Percentiles rank a stretch among this genome's conserved stretches.
These are phyloP conservation scores for Trichosporon ovoides DNA, from an alignment of 1,284 basidiomycete genomes.

Conservation along the genomic window DNA sequence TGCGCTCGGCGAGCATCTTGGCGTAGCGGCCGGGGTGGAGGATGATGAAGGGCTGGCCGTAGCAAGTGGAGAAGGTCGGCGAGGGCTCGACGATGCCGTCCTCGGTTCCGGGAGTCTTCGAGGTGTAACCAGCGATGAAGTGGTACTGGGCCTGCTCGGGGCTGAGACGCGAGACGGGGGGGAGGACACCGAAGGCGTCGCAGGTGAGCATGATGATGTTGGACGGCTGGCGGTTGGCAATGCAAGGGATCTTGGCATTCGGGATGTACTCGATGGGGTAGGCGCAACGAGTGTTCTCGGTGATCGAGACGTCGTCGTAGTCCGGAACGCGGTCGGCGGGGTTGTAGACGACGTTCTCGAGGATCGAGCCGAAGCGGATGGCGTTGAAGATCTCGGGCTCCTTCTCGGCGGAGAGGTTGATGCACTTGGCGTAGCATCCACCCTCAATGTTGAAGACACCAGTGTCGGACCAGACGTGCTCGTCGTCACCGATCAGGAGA, in stretches of 20 bases:
- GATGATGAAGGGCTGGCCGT: conserved; percentile 98
- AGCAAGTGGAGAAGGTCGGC: conserved; percentile 98
- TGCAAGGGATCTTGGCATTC: conserved; percentile 89
- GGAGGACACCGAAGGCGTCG: conserved; percentile 96
- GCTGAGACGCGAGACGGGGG: conserved; percentile 87
- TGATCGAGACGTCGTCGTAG: conserved; percentile 95
- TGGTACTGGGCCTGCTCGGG: conserved; percentile 96
- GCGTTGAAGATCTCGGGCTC: conserved; percentile 98
- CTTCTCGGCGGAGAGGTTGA: conserved; percentile 90
- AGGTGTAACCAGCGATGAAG: conserved; percentile 94
- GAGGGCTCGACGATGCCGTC: conserved; percentile 97
- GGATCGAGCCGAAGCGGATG: conserved; percentile 90
- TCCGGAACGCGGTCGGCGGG: conserved; percentile 79
- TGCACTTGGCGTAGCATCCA: conserved; percentile 98
- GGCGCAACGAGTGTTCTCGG: conserved; percentile 98
- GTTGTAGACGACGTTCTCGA: conserved; percentile 99
- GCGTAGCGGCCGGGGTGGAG: conserved; percentile 94
- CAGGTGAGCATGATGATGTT: conserved; percentile 98
- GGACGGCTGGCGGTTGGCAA: conserved; percentile 70
- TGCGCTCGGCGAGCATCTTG: conserved; percentile 92
- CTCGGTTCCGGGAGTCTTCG: conserved; percentile 83
- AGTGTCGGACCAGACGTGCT: conserved; percentile 95
- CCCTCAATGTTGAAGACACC: conserved; percentile 99
- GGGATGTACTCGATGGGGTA: conserved; percentile 97
- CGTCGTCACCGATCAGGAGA: conserved; percentile 90